phyloP scores from a whole-genome alignment of 331 rosid species.

The Quercus tomentella region DNA sequence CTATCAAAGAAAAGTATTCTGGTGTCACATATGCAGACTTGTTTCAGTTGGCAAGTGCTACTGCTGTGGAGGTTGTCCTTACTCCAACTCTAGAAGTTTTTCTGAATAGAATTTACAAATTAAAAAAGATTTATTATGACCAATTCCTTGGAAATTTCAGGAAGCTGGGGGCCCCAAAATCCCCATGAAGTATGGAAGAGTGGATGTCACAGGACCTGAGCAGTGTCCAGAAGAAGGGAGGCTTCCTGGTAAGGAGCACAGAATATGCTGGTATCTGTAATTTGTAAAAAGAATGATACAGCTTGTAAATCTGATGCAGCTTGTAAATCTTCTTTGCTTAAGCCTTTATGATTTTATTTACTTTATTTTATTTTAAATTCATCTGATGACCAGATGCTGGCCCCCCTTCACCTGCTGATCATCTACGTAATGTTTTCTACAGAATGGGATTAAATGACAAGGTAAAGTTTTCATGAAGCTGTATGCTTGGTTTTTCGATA shows the following conservation, averaged over 20 bases:
- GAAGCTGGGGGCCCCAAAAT: slow-evolving; percentile 97
- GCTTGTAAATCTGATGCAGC: background rate
- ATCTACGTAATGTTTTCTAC: slow-evolving; percentile 87
- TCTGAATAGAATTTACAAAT: background rate
- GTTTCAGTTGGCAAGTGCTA: slow-evolving; percentile 95
- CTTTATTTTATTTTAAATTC: background rate
- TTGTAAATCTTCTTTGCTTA: background rate
- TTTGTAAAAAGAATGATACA: background rate
- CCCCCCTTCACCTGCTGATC: slow-evolving; percentile 95
- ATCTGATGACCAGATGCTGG: slow-evolving; percentile 62
- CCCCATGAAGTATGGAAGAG: slow-evolving; percentile 96
- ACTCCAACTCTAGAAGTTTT: slow-evolving; percentile 12
- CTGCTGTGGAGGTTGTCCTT: slow-evolving; percentile 76
- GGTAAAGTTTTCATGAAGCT: slow-evolving; percentile 32
- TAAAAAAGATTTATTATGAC: slow-evolving; percentile 10
- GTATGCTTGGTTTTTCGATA: background rate
- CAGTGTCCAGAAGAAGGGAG: slow-evolving; percentile 98
- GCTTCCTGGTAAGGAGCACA: slow-evolving; percentile 71
- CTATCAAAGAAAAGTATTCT: slow-evolving; percentile 85
- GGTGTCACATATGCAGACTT: slow-evolving; percentile 92
- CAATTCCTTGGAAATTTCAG: slow-evolving; percentile 34
- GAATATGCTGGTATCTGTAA: too few relatives aligned
- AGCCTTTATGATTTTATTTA: background rate
- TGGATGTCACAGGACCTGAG: slow-evolving; percentile 64
- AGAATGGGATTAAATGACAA: slow-evolving; percentile 92